Conservation (phyloP, 805 yeast species). For the Naumovozyma baii region DNA sequence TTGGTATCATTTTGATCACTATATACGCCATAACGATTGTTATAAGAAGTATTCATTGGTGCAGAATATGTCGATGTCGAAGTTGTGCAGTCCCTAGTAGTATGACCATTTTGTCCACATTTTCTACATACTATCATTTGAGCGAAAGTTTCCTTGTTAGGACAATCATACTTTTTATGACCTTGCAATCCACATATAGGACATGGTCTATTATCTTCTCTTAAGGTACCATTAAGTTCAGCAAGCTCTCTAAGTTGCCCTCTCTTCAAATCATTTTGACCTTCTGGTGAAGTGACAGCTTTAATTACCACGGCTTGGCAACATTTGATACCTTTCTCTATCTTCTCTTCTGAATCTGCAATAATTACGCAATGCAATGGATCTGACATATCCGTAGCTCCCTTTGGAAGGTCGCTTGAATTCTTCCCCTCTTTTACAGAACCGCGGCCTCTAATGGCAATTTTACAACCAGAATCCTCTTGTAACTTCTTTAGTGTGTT, state of each 20-base stretch:
- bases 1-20: background rate
- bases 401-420: constrained; percentile 37
- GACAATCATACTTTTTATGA: constrained; percentile 59
- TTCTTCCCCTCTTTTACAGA: constrained; percentile 88
- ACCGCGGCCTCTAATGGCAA: constrained; percentile 90
- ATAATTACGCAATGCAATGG: constrained; percentile 83
- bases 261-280: constrained; percentile 84
- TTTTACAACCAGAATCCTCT: constrained; percentile 75
- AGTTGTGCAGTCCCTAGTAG: constrained; percentile 69
- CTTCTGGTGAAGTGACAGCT: constrained; percentile 84
- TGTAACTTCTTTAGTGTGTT: constrained; percentile 75
- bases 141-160: constrained; percentile 40
- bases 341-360: constrained; percentile 70
- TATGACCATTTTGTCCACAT: constrained; percentile 82
- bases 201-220: constrained; percentile 67
- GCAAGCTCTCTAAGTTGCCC: constrained; percentile 90
- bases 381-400: constrained; percentile 55
- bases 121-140: constrained; percentile 55
- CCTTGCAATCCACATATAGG: constrained; percentile 57
- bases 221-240: constrained; percentile 82
- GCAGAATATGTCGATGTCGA: constrained; percentile 13
- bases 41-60: background rate
- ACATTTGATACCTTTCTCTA: constrained; percentile 62
- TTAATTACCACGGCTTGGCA: constrained; percentile 69
- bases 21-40: background rate